Base-by-base conservation (phyloP, 2,329 filamentous ascomycete species). In the Tolypocladium endophyticum region DNA sequence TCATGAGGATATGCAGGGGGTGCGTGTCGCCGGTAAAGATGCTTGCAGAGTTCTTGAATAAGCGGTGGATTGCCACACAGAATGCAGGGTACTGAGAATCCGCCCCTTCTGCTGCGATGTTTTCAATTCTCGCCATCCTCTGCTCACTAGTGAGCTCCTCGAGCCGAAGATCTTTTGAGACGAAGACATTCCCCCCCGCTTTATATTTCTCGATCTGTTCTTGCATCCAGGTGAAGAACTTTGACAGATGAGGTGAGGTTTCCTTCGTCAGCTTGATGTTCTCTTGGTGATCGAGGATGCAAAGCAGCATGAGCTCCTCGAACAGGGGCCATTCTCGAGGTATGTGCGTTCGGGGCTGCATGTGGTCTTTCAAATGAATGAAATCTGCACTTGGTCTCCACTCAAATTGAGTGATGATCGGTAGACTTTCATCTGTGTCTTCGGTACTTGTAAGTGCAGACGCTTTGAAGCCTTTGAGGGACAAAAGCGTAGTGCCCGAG, bases 341-440 rank as follows among this genome's bases (percentile, higher is more conserved):
- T 12, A 57, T 55, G 12, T 62, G 45, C 23, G 38, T 25, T 16
- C 61, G 59, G 25, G 62, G 58, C n/a, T 69, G 61, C 39, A 72
- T 63, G 14, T 69, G 60, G 1, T 61, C 61, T 2, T 64, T 62
- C 2, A 65, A 55, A 20, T 70, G 64, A 2, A 67, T 57, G 38
- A 73, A 71, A 59, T 73, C 70, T 36, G 71, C 61, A 41, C 72
- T 64, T 1, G 69, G 69, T 8, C 65, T 62, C 72, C 71, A 73
- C 43, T 68, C 65, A 5, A 68, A 61, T 38, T 67, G 64, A 11
- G 70, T 67, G 12, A 68, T 65, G 9, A 70, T 68, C 33, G 71
- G 67, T 23, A 64, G 61, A 38, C 66, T 65, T 12, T 63, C 59
- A 1, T 61, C 60, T 1, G 58, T 58, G 6, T 53, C 59, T n/a